Base-by-base conservation (phyloP, 805 yeast genomes). In the Kluyveromyces nonfermentans region DNA sequence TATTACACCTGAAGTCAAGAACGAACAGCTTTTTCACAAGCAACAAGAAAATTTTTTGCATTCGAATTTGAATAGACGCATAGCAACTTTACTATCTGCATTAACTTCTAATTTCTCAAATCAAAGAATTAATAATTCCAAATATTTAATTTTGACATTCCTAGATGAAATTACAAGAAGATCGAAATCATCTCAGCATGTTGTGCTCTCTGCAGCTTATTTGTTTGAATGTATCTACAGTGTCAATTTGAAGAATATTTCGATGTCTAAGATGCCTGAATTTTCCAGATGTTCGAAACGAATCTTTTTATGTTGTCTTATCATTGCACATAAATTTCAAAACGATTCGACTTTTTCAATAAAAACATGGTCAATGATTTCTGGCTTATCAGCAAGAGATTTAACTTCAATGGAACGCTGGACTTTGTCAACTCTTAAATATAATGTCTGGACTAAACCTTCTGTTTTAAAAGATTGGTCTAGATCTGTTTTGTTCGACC, bases 311-410 rank as follows among this genome's bases (percentile, higher is more conserved):
- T 37, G 49, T 22, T 56, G 59, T 37, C 46, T 58, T 21, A 49
- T 58, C 14, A 37, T 58, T 4, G 46, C 54, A 8, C 63, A 58
- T 40, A 58, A 58, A 45, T 56, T 53, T 37, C 35, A 48, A 14
- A 55, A 52, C 38, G 63, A 58, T 44, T 53, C 49, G 19, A 56
- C 61, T 5, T 56, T 53, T 35, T 50, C 56, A 12, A 51, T 55
- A 54, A 48, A 52, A 35, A 48, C 57, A 15, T 58, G 63, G 63
- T 49, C 53, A 12, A 37, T 44, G 12, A 51, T 58, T 14, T 49
- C 53, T 41, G 63, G 63, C 1, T 44, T 58, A 16, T 33, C 46
- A 5, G 22, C 45, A 20, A 47, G 44, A 33, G 53, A 45, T 37
- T 25, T 58, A 2, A 33, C 55, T 6, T 41, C 45, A 20, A 54